phyloP scores from a whole-genome alignment of 768 basidiomycete genomes.

The Tricholoma sp. region DNA sequence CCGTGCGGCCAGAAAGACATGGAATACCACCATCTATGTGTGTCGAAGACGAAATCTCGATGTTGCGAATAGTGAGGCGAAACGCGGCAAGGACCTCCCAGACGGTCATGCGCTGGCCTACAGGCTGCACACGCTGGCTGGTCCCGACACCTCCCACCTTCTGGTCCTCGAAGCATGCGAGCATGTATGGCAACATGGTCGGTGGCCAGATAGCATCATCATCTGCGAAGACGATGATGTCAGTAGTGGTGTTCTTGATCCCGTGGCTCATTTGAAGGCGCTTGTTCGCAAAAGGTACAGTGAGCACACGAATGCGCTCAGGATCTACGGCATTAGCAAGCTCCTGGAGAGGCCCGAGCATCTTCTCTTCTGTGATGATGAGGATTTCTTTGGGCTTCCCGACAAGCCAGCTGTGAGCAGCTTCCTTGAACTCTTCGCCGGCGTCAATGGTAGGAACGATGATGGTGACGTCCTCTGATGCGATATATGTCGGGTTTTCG shows the following conservation, averaged over 20 bases:
- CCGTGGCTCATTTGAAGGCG: slow-evolving; percentile 92
- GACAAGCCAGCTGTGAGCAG: slow-evolving; percentile 87
- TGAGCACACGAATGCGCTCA: slow-evolving; percentile 76
- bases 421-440: slow-evolving; percentile 93
- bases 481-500: slow-evolving; percentile 85
- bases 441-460: slow-evolving; percentile 96
- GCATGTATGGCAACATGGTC: slow-evolving; percentile 80
- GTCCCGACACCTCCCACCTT: slow-evolving; percentile 91
- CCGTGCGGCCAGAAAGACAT: slow-evolving; percentile 89
- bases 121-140: slow-evolving; percentile 80
- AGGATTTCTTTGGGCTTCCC: slow-evolving; percentile 82
- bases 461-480: slow-evolving; percentile 91
- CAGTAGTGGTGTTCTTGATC: slow-evolving; percentile 84
- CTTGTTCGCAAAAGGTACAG: slow-evolving; percentile 92
- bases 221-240: slow-evolving; percentile 93
- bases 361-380: slow-evolving; percentile 79
- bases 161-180: slow-evolving; percentile 94
- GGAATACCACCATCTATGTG: slow-evolving; percentile 93
- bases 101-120: slow-evolving; percentile 76
- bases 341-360: slow-evolving; percentile 84
- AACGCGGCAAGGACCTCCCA: slow-evolving; percentile 96
- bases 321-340: slow-evolving; percentile 88
- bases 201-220: slow-evolving; percentile 97
- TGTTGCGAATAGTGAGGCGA: slow-evolving; percentile 88
- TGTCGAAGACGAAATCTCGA: slow-evolving; percentile 84